Base-by-base conservation (phyloP, 1,139 yeast genomes). In the Debaryomyces sp. region DNA sequence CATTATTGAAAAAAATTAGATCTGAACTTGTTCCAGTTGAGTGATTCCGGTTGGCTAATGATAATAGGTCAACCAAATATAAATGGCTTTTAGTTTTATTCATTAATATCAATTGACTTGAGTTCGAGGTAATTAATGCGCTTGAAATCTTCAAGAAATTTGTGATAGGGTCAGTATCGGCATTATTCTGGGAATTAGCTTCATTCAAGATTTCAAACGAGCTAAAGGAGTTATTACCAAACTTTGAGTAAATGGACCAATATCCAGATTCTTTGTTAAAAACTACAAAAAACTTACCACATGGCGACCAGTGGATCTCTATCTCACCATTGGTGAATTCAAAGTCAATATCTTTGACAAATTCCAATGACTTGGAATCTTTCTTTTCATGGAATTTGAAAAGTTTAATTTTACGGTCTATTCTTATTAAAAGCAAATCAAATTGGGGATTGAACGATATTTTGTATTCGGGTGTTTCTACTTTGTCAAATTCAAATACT, bases 161-260 rank as follows among this genome's bases (percentile, higher is more conserved):
- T n/a, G 34, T 18, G 5, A 33, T 24, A 4, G 37, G 22, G 4
- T 56, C 60, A 12, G 58, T 49, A 6, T 57, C 52, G 12, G 51
- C 51, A 24, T 55, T 58, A 18, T 50, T 43, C 8, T 47, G 50
- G 6, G 57, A 59, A 45, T 61, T 64, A 15, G 64, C 51, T 50
- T 70, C 76, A 41, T 61, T 57, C 6, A 61, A 48, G 0, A 65
- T 50, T 27, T 61, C 62, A 4, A 54, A 52, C 0, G 77, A 67
- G 47, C 62, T 64, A 51, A 71, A 73, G 9, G 65, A 57, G 3
- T 55, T 50, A 35, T 63, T 62, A 1, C 80, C 80, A 51, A 73
- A 74, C 50, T 66, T 69, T 4, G 78, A 67, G 32, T 61, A 57
- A 5, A 74, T 53, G 12, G 62, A 59, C 80, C 79, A 76, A 34